phyloP scores from a whole-genome alignment of 179 eudicot genomes.

The Spergularia azorica region DNA sequence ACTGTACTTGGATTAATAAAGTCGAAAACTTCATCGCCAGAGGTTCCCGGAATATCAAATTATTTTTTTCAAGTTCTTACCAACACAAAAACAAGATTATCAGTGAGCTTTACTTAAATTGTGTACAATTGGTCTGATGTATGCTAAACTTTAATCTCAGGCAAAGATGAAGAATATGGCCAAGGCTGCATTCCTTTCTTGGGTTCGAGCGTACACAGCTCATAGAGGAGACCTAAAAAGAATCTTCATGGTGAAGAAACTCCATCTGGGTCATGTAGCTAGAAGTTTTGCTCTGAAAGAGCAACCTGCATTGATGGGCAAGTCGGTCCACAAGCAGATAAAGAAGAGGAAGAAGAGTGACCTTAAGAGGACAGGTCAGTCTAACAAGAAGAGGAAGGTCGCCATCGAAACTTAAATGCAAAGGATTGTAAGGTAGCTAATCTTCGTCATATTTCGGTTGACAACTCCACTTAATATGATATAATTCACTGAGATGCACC shows the following conservation, averaged over 20 bases:
- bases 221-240: slow-evolving; percentile 88
- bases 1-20: too few species aligned
- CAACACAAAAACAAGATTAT: too few species aligned
- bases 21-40: too few species aligned
- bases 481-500: slow-evolving; percentile 21
- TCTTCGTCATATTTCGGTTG: slow-evolving; percentile 32
- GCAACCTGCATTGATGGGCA: slow-evolving; percentile 86
- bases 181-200: slow-evolving; percentile 76
- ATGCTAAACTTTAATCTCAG: slow-evolving; percentile 33
- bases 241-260: slow-evolving; percentile 91
- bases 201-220: slow-evolving; percentile 94
- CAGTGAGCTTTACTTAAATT: too few species aligned
- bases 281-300: slow-evolving; percentile 90
- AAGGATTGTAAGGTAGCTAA: slow-evolving; percentile 27
- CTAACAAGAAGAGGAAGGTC: slow-evolving; percentile 47
- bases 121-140: too few species aligned
- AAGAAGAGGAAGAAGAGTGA: slow-evolving; percentile 68
- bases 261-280: slow-evolving; percentile 95
- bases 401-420: slow-evolving; percentile 31
- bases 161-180: slow-evolving; percentile 65
- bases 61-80: too few species aligned
- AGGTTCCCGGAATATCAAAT: too few species aligned
- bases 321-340: slow-evolving; percentile 58
- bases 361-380: slow-evolving; percentile 37
- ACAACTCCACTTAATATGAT: slow-evolving; percentile 23